A percentile compares a stretch with the other conserved stretches of the same genome.
phyloP scores from a whole-genome alignment of 129 eudicot species.

The Artemisia argyi region DNA sequence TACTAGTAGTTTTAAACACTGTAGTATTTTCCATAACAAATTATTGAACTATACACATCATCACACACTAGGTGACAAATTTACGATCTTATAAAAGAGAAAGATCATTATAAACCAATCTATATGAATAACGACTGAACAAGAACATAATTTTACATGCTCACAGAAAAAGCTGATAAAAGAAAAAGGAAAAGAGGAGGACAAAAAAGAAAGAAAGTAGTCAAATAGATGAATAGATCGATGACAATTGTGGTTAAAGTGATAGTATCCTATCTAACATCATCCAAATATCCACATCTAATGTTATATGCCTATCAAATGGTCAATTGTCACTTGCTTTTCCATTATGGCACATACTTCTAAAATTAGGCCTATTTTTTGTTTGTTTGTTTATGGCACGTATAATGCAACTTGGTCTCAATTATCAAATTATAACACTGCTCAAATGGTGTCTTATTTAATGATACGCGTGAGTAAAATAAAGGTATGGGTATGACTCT shows the following conservation, averaged over 20 bases:
- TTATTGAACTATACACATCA: neutral
- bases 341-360: constrained; percentile 28
- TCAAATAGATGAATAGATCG: constrained; percentile 29
- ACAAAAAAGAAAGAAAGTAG: constrained; percentile 19
- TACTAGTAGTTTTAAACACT: too few relatives aligned
- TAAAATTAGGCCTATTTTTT: constrained; percentile 23
- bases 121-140: neutral
- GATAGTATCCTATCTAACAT: constrained; percentile 33
- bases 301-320: constrained; percentile 27
- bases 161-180: constrained; percentile 26
- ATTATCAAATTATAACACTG: constrained; percentile 1
- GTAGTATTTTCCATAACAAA: too few relatives aligned
- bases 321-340: constrained; percentile 37
- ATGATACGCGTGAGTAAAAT: neutral
- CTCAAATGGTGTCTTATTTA: neutral
- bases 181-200: constrained; percentile 12
- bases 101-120: too few relatives aligned
- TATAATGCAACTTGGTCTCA: constrained; percentile 18
- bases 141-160: neutral
- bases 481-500: neutral
- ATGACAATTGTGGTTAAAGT: constrained; percentile 28
- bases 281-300: constrained; percentile 32
- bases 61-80: neutral
- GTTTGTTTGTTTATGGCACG: neutral
- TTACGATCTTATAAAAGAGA: neutral